phyloP scores from a whole-genome alignment of 2,329 filamentous ascomycete genomes.

The Rutstroemia sp. region DNA sequence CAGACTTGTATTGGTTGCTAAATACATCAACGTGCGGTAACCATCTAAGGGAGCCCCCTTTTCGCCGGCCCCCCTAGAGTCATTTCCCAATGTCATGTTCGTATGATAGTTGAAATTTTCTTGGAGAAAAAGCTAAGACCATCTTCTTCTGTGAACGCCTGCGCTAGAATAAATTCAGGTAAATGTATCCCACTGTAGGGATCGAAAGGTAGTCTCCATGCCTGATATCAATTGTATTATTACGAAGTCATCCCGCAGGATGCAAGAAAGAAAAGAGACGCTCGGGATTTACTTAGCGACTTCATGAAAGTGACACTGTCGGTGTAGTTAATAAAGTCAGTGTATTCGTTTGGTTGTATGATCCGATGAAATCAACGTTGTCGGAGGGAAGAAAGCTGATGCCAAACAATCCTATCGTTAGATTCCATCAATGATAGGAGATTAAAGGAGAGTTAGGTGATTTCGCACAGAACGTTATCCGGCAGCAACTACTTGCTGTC shows the following conservation, averaged over 20 bases:
- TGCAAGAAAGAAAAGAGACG: constrained; percentile 10
- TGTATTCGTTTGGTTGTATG: background rate
- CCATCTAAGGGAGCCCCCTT: constrained; percentile 14
- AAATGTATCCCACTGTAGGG: background rate
- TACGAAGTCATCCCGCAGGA: constrained; percentile 9
- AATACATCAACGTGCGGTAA: constrained; percentile 20
- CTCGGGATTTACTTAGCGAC: constrained; percentile 15
- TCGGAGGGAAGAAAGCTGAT: constrained; percentile 1
- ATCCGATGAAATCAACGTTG: background rate
- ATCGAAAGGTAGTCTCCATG: constrained; percentile 4
- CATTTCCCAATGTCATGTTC: background rate
- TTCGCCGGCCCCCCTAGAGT: constrained; percentile 11
- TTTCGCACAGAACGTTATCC: constrained; percentile 27
- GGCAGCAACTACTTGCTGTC: constrained; percentile 28
- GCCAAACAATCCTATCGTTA: constrained; percentile 22
- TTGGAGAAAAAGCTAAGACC: constrained; percentile 3
- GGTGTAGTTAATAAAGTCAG: background rate
- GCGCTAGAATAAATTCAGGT: constrained; percentile 4
- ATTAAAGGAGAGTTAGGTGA: constrained; percentile 13
- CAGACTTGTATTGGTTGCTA: constrained; percentile 15
- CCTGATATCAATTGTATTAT: constrained; percentile 14
- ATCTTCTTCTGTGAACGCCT: constrained; percentile 16
- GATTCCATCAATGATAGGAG: constrained; percentile 24
- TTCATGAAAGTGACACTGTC: background rate
- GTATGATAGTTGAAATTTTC: background rate